phyloP scores from a whole-genome alignment of 2,329 filamentous ascomycete species.

The Penicillium sp. region DNA sequence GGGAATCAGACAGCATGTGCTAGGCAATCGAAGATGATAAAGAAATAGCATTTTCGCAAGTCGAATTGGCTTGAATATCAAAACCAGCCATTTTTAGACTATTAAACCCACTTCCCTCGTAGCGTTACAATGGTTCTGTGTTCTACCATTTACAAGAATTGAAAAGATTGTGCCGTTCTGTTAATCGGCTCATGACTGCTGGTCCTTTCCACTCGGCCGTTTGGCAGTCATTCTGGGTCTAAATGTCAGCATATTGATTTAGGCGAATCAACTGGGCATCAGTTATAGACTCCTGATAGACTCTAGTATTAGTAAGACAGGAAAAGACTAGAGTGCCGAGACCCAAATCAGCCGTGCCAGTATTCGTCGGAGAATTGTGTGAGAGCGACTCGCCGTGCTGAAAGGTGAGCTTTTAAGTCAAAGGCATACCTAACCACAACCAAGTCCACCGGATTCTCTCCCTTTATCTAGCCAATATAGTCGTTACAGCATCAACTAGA shows the following conservation, averaged over 20 bases:
- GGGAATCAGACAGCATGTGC: too few relatives aligned
- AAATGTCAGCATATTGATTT: constrained; percentile 1
- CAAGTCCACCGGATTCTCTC: background rate
- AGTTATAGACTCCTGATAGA: background rate
- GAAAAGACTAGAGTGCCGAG: background rate
- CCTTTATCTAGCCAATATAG: background rate
- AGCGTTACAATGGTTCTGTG: background rate
- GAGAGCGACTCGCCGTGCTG: background rate
- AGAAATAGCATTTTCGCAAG: background rate
- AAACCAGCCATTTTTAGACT: background rate
- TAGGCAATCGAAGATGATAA: background rate
- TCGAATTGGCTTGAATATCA: background rate
- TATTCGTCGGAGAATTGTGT: background rate
- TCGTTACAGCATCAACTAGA: background rate
- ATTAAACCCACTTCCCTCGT: background rate
- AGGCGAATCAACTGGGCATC: background rate
- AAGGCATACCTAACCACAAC: background rate
- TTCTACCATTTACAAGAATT: background rate
- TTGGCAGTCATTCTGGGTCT: background rate
- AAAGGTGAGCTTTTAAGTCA: background rate
- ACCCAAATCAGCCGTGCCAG: background rate
- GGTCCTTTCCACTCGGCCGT: background rate
- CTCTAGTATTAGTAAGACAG: constrained; percentile 1
- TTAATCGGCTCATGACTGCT: background rate
- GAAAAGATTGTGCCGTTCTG: background rate